phyloP scores from a whole-genome alignment of 148 eudicot species.

The Rhododendron williamsianum region DNA sequence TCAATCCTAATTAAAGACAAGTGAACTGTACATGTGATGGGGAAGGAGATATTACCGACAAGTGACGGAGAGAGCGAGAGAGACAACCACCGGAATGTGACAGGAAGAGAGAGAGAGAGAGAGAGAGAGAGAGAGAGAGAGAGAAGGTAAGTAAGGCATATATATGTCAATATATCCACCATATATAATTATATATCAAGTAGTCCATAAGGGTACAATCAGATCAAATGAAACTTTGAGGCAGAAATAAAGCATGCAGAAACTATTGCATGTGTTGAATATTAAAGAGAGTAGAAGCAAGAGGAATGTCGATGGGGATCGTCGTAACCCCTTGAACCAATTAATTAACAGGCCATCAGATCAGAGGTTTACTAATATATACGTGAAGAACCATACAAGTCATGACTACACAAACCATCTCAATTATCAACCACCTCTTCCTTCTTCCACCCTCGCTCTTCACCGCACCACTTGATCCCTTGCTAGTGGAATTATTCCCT shows the following conservation, averaged over 20 bases:
- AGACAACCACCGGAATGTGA: too few species aligned
- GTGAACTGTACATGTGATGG: background rate
- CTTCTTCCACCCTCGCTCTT: slow-evolving; percentile 30
- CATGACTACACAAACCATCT: slow-evolving; percentile 24
- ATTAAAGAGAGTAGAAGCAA: too few species aligned
- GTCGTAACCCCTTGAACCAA: background rate
- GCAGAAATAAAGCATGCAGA: background rate
- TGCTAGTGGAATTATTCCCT: slow-evolving; percentile 23
- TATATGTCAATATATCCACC: background rate
- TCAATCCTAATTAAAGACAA: background rate
- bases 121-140: background rate
- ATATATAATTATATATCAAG: too few species aligned
- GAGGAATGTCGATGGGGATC: too few species aligned
- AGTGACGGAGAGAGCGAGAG: background rate
- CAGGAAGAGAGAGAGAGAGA: background rate
- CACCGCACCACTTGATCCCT: slow-evolving; percentile 19
- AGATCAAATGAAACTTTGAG: background rate
- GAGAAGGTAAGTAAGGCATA: background rate
- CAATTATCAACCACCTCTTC: slow-evolving; percentile 24
- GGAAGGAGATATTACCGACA: background rate
- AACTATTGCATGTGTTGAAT: too few species aligned
- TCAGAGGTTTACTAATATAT: background rate
- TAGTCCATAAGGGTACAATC: too few species aligned
- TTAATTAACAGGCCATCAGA: background rate
- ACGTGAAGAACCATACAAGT: slow-evolving; percentile 13